Base-by-base conservation (phyloP, 371 early-diverging fungal genomes). In the Umbelopsis sp. region DNA sequence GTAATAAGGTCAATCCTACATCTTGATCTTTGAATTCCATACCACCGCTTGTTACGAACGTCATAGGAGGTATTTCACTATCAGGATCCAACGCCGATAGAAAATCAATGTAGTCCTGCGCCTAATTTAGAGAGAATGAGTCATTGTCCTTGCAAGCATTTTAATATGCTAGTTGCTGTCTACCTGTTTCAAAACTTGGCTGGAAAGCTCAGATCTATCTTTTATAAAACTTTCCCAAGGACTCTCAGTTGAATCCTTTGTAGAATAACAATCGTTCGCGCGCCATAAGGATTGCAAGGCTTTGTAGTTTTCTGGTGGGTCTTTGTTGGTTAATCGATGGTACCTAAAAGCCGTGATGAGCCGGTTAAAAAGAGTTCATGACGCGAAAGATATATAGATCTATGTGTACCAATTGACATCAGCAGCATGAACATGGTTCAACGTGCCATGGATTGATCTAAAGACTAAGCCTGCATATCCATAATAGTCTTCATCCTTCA, bases 381-480 rank as follows among this genome's bases (percentile, higher is more conserved):
- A 16, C 18, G 3, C 16, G 4, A 20, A 6, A 1, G 18, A 18
- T 18, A 73, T 7, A 14, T 71, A n/a, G 22, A 11, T 41, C 7
- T 10, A 41, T 32, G 18, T 41, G 46, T 50, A 68, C 77, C 77
- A 77, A 11, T 66, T 46, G 11, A 20, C 46, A 3, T 74, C 72
- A 16, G 70, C 63, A 20, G 64, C 35, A 11, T 67, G 35, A 6
- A 77, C 24, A 46, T 77, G 77, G 57, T 63, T 68, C 18, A 77
- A 65, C 12, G 77, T 77, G 44, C 75, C 77, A 63, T 74, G 75
- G 32, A 77, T 65, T n/a, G 72, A 72, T 29, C 77, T 70, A 50
- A 77, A 77, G 10, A 63, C 51, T 7, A 77, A 69, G 6, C 75
- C 73, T 6, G 74, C 69, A 44, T 69, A 8, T 16, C 72, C 73